phyloP scores from a whole-genome alignment of 2,329 filamentous ascomycete species.

The Pseudopyrenochaeta lycopersici region DNA sequence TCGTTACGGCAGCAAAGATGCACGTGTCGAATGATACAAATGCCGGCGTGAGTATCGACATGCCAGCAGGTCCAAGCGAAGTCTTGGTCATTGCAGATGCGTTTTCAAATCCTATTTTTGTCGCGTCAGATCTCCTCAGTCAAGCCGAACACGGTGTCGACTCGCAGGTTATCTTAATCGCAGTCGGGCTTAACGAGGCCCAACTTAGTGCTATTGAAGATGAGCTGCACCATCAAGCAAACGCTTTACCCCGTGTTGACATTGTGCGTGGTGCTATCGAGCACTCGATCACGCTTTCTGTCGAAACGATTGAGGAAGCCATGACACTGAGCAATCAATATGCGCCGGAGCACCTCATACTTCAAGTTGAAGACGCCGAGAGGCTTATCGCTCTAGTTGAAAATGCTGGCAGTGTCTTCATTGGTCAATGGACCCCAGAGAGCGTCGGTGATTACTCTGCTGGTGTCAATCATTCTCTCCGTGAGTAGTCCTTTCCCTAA shows the following conservation, averaged over 20 bases:
- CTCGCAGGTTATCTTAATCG: slow-evolving; percentile 92
- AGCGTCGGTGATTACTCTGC: slow-evolving; percentile 98
- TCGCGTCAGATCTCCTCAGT: slow-evolving; percentile 91
- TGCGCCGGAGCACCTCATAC: slow-evolving; percentile 93
- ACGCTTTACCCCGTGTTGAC: slow-evolving; percentile 86
- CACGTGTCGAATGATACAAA: slow-evolving; percentile 96
- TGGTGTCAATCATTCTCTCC: slow-evolving; percentile 95
- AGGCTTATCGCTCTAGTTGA: slow-evolving; percentile 79
- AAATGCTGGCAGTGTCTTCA: slow-evolving; percentile 95
- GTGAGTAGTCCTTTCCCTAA: slow-evolving; percentile 67
- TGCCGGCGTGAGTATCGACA: slow-evolving; percentile 94
- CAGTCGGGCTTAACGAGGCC: slow-evolving; percentile 77
- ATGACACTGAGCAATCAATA: slow-evolving; percentile 89
- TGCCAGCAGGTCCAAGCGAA: slow-evolving; percentile 96
- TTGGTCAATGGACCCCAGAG: slow-evolving; percentile 96
- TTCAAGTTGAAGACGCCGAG: slow-evolving; percentile 83
- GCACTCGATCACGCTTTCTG: slow-evolving; percentile 86
- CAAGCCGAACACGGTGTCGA: slow-evolving; percentile 98
- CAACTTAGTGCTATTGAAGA: slow-evolving; percentile 87
- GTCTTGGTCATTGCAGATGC: slow-evolving; percentile 95
- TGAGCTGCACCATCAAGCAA: slow-evolving; percentile 87
- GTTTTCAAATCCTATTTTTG: slow-evolving; percentile 88
- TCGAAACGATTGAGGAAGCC: slow-evolving; percentile 79
- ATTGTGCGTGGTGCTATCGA: slow-evolving; percentile 90
- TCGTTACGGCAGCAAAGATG: slow-evolving; percentile 99